Base-by-base conservation (phyloP, 2,329 filamentous ascomycete species). In the Fusarium pseudonygamai region DNA sequence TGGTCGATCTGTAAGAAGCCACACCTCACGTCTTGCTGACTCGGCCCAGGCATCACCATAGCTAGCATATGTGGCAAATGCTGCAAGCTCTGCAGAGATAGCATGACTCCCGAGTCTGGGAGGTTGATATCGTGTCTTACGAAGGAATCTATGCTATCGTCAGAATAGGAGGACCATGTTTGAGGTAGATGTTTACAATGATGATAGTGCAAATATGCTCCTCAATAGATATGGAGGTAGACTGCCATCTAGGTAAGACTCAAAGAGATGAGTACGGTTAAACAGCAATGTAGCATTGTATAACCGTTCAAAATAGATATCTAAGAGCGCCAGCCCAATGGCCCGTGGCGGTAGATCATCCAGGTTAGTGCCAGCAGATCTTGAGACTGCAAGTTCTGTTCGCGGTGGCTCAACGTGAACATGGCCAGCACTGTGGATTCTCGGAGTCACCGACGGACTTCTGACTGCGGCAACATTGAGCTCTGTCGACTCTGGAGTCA, bases 331-430 rank as follows among this genome's bases (percentile, higher is more conserved):
- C 4, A 57, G 53, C 11, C 53, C 39, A 6, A 57, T 26, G 4
- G 53, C 53, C 24, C 39, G 39, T 26, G 39, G 53, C 26, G 39
- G 53, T 10, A 45, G 30, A 13, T 57, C 39, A 12, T 34, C 28
- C 7, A 34, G 2, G 1, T 16, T 9, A 2, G n/a, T 9, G 10
- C 2, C 18, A 2, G 18, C 7, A 26, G 14, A 53, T 12, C 9
- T 1, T 16, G 18, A 12, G 7, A 22, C 34, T 37, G 5, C 18
- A 22, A 22, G 13, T 16, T 37, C 49, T 53, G 3, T 28, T 15
- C 10, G 10, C 1, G 13, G 18, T 53, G 9, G 24, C 3, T 24
- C 18, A 22, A 12, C 0, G 0, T 22, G 10, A 26, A 37, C 10
- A 7, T 22, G 10, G 5, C 13, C 18, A 22, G 13, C 3, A 9